Evolutionary conservation across 2,329 filamentous ascomycete species (phyloP).

Genomic region (Aspergillus terreus): DNA sequence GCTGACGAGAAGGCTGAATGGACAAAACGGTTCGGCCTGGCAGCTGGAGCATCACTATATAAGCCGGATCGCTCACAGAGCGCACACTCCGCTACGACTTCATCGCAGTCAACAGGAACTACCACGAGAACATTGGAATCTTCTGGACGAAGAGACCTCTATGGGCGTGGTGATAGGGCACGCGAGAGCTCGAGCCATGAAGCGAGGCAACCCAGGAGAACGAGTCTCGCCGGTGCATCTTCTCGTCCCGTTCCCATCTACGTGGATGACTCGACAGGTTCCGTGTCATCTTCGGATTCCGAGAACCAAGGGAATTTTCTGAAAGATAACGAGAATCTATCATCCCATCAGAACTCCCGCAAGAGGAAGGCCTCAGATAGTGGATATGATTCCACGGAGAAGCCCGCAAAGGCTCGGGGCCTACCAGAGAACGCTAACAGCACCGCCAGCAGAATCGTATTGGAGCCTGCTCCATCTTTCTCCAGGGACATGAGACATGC

Average conservation of each 20-base stretch:
- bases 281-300: not conserved
- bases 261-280: conserved; percentile 13
- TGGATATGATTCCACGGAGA: not conserved
- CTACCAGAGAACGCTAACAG: not conserved
- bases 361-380: conserved; percentile 9
- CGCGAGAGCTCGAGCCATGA: not conserved
- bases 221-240: not conserved
- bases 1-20: conserved; percentile 60
- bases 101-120: conserved; percentile 5
- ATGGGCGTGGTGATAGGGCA: not conserved
- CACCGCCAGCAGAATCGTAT: not conserved
- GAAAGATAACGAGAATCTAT: conserved; percentile 20
- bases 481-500: too few relatives aligned
- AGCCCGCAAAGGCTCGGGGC: not conserved
- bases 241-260: conserved; percentile 15
- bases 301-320: conserved; percentile 8
- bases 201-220: not conserved
- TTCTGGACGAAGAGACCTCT: not conserved
- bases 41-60: conserved; percentile 38
- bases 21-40: conserved; percentile 57
- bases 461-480: too few relatives aligned
- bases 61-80: conserved; percentile 23
- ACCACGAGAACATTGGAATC: not conserved
- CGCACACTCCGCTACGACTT: conserved; percentile 16
- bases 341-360: conserved; percentile 8